Evolutionary conservation across 768 basidiomycete species (phyloP).

Genomic region (Macrolepiota dolichaula): DNA sequence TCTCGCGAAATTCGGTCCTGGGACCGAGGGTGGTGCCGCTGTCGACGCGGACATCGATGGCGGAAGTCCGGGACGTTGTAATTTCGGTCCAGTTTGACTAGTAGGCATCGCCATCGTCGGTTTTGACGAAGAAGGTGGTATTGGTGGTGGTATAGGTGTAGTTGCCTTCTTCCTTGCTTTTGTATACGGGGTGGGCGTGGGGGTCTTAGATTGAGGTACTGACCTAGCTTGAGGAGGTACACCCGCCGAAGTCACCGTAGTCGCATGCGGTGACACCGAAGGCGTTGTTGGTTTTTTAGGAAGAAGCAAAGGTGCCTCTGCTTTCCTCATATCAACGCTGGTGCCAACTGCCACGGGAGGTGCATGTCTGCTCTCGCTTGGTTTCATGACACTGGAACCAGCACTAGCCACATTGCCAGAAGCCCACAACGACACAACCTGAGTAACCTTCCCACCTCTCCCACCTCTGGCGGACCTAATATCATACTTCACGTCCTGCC

Average conservation of each 20-base stretch:
- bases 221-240: not conserved
- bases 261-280: not conserved
- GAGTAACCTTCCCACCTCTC: constrained; percentile 67
- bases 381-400: not conserved
- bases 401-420: constrained; percentile 20
- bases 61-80: not conserved
- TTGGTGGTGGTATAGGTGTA: not conserved
- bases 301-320: not conserved
- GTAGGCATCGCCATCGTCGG: not conserved
- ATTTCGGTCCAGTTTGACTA: not conserved
- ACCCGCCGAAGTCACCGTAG: not conserved
- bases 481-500: constrained; percentile 58
- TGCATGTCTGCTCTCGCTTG: too few species aligned
- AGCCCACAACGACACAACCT: constrained; percentile 75
- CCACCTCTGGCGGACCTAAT: constrained; percentile 77
- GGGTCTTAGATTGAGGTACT: not conserved
- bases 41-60: not conserved
- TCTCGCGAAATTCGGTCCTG: not conserved
- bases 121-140: constrained; percentile 1
- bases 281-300: constrained; percentile 11
- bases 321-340: not conserved
- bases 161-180: not conserved
- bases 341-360: not conserved
- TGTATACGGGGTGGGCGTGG: constrained; percentile 6
- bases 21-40: not conserved